Base-by-base conservation (phyloP, 768 basidiomycete genomes). In the Tulasnella calospora region DNA sequence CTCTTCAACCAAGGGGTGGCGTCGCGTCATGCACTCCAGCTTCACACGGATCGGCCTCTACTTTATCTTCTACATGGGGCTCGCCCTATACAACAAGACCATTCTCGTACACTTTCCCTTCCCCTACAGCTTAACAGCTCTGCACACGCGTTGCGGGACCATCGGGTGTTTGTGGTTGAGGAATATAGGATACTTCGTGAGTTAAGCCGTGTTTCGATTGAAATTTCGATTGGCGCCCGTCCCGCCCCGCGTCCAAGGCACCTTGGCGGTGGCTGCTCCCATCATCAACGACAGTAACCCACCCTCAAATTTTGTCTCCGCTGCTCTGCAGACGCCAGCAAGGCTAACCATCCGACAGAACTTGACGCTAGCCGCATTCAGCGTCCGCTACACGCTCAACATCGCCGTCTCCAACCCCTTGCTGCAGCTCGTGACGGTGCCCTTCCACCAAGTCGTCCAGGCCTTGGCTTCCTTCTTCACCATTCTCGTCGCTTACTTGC, bases 391-490 rank as follows among this genome's bases (percentile, higher is more conserved):
- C 84, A 93, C 96, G 6, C 85, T 97, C 83, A 99, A 99, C 83
- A 97, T 99, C 81, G 92, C 93, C 57, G 92, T 98, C 71, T 96
- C 95, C 86, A 99, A 99, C 84, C 86, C 95, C 38, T 96, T 94
- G 9, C 87, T 97, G 35, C 89, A 92, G 80, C 86, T 97, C 27
- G 96, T 98, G 47, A 96, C 96, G 9, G 89, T 97, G n/a, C 95
- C 95, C 7, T 98, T 99, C 83, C 98, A 99, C 84, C 97, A 99
- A 87, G 95, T 99, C 77, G 91, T 99, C 51, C 92, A 98, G 36
- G 94, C 96, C 6, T 89, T 93, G n/a, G 93, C 97, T 0, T 98
- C 98, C 0, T 88, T 99, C 73, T 99, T 99, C 86, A 96, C 94
- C 33, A 92, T 98, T 81, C 74, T 91, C 47, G 88, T 98, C 76